Base-by-base conservation (phyloP, 805 yeast species). In the Millerozyma acaciae region DNA sequence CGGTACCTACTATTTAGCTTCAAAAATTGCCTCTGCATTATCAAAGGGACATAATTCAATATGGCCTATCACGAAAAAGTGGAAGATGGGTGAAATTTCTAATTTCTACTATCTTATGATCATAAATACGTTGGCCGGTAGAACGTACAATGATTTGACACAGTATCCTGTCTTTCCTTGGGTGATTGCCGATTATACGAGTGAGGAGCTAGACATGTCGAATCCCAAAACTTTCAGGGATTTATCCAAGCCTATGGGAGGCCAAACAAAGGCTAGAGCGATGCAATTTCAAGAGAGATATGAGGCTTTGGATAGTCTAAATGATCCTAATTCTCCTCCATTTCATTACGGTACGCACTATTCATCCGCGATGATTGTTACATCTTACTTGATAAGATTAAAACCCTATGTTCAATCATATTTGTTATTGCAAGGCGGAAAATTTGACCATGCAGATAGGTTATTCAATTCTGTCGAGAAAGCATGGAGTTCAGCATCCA, bases 291-390 rank as follows among this genome's bases (percentile, higher is more conserved):
- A 64, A 30, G 93, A 85, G 35, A 58, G 96, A 33, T 88, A 69
- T 46, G 80, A 80, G 14, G 88, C 94, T 0, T 58, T 85, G 16
- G 70, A 63, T 15, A 77, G 83, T 34, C 61, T 87, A 36, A 47
- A 72, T 12, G 88, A 82, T 42, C 65, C 57, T 0, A 38, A 46
- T 14, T 65, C 86, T 0, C 87, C 88, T 0, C 84, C 95, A 0
- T 87, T 87, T 55, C 95, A 87, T 53, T 87, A 87, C 49, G 96
- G 96, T 2, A 88, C 96, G 0, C 96, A 87, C 54, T 87, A 87
- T 51, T 86, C 95, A 0, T 84, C 95, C 0, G 94, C 96, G 0
- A 88, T 87, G 96, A 86, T 87, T 50, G 95, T 86, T 2, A 73
- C 94, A 0, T 82, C 93, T 0, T 87, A 74, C 45, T 55, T 87